phyloP scores from a whole-genome alignment of 2,329 filamentous ascomycete genomes.

The Aschersonia sp. region DNA sequence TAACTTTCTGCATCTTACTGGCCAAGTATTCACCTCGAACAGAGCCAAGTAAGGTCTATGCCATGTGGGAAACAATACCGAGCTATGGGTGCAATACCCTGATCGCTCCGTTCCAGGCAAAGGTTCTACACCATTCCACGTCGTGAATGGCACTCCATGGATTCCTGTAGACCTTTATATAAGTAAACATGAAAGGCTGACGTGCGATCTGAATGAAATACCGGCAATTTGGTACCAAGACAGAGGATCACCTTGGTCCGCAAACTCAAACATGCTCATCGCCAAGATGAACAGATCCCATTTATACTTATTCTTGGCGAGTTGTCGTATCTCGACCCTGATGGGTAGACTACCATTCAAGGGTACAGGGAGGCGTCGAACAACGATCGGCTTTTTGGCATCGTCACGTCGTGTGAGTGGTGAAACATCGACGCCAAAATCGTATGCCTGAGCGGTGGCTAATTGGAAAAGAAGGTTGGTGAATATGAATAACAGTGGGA shows the following conservation, averaged over 20 bases:
- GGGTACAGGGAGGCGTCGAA: constrained; percentile 24
- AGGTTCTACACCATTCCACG: constrained; percentile 37
- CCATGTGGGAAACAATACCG: constrained; percentile 66
- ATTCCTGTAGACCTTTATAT: constrained; percentile 38
- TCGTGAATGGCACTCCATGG: constrained; percentile 56
- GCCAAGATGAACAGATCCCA: constrained; percentile 70
- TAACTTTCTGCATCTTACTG: neutral
- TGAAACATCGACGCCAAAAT: constrained; percentile 34
- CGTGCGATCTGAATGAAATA: constrained; percentile 16
- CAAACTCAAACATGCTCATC: constrained; percentile 55
- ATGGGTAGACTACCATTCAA: constrained; percentile 24
- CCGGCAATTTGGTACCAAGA: constrained; percentile 73
- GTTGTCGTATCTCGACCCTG: constrained; percentile 53
- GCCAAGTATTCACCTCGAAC: constrained; percentile 29
- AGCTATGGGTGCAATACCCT: constrained; percentile 67
- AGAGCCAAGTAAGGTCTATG: constrained; percentile 64
- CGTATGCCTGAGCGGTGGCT: constrained; percentile 20
- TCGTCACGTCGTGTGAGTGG: constrained; percentile 25
- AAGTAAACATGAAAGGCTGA: neutral
- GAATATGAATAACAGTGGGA: neutral
- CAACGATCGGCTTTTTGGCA: constrained; percentile 21
- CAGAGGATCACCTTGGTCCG: constrained; percentile 43
- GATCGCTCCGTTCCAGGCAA: constrained; percentile 35
- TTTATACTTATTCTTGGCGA: constrained; percentile 47
- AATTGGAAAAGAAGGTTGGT: neutral